Evolutionary conservation across 192 early-diverging fungal genomes (phyloP).

Genomic region (Pecoramyces ruminantium): DNA sequence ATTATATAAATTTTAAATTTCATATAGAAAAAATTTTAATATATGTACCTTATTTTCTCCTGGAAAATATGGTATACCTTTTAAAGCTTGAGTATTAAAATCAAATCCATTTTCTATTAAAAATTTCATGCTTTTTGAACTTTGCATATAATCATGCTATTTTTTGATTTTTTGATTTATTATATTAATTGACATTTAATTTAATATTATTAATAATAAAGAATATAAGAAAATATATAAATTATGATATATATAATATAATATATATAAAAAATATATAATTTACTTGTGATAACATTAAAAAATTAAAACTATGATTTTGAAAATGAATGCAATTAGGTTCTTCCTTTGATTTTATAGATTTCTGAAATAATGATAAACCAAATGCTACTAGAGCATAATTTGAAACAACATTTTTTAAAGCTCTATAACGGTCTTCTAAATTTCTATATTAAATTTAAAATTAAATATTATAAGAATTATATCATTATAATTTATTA

Average conservation of each 20-base stretch:
- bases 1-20: too few relatives aligned
- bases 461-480: too few relatives aligned
- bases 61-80: neutral
- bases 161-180: too few relatives aligned
- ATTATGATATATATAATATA: too few relatives aligned
- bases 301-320: neutral
- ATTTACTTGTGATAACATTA: neutral
- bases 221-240: too few relatives aligned
- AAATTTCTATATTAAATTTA: conserved; percentile 35
- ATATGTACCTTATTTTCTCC: neutral
- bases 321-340: neutral
- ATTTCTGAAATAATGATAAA: conserved; percentile 40
- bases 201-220: too few relatives aligned
- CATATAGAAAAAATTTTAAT: too few relatives aligned
- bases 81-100: neutral
- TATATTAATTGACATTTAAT: too few relatives aligned
- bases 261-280: too few relatives aligned
- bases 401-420: conserved; percentile 46
- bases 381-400: conserved; percentile 80
- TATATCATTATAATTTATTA: too few relatives aligned
- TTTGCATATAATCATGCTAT: neutral
- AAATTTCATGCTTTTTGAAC: neutral
- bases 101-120: neutral
- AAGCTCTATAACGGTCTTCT: conserved; percentile 59
- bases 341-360: neutral